Conservation (phyloP, 805 yeast genomes). For the Hagleromyces aurorensis region DNA sequence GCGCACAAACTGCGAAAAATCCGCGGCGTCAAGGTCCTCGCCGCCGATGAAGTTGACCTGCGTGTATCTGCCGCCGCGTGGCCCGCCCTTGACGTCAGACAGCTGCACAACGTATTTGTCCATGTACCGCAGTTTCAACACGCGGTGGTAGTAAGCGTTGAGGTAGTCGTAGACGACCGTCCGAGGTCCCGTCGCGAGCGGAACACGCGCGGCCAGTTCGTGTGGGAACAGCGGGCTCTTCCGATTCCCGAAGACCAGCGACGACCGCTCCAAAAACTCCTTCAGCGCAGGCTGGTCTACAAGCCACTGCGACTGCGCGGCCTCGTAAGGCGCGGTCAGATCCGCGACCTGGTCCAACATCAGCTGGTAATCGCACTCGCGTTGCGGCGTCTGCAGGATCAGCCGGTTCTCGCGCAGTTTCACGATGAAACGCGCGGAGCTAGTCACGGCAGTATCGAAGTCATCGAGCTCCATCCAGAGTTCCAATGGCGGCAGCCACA, state of each 20-base stretch:
- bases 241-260: slow-evolving; percentile 12
- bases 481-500: slow-evolving; percentile 20
- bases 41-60: slow-evolving; percentile 26
- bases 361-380: slow-evolving; percentile 21
- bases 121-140: slow-evolving; percentile 22
- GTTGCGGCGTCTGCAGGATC: slow-evolving; percentile 21
- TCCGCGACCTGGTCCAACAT: slow-evolving; percentile 15
- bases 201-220: slow-evolving; percentile 9
- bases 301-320: slow-evolving; percentile 29
- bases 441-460: slow-evolving; percentile 16
- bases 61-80: slow-evolving; percentile 20
- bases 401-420: slow-evolving; percentile 15
- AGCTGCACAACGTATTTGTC: slow-evolving; percentile 27
- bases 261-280: slow-evolving; percentile 29
- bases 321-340: slow-evolving; percentile 11
- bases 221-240: slow-evolving; percentile 11
- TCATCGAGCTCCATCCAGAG: slow-evolving; percentile 28
- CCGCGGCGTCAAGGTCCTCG: slow-evolving; percentile 8
- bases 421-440: slow-evolving; percentile 19
- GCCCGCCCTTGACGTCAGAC: slow-evolving; percentile 25
- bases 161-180: slow-evolving; percentile 18
- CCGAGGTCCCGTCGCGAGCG: slow-evolving; percentile 2
- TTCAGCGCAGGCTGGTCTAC: slow-evolving; percentile 38
- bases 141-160: slow-evolving; percentile 17
- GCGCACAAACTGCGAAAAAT: slow-evolving; percentile 12